Evolutionary conservation across 805 yeast species (phyloP), one percentile per base, ranked within the genome.

Genomic region (Wickerhamomyces sydowiorum): DNA sequence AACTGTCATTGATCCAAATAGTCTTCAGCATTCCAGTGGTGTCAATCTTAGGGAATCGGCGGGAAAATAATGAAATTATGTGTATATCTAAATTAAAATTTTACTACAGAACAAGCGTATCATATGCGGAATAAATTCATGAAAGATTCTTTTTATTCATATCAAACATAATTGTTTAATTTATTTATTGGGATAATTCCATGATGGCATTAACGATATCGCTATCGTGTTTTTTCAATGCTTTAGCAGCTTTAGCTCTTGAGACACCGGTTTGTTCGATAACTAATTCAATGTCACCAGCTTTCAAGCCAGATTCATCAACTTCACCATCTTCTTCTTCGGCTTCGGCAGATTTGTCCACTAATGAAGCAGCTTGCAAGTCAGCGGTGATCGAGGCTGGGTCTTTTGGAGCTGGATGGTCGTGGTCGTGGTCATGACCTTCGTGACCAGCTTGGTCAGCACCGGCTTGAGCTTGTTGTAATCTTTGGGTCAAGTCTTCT

Each of bases 181-280:
- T 7, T 30, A 36, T 36, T 40, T 51, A 55, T 38, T 43, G 40
- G 28, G 74, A 66, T 66, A 84, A 74, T 52, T 85, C 80, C 96
- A 91, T 87, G 67, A 91, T 88, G 56, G 98, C 91, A 66, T 90
- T 89, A 64, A 93, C 97, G 70, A 93, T 82, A 67, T 93, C 98
- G 67, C 90, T 89, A 58, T 86, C 78, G 75, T 90, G 88, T 54
- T 77, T 82, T 66, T 76, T 84, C 67, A 93, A 77, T 57, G 97
- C 96, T 68, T 84, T 85, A 58, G 80, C 86, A 52, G 98, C 98
- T 76, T 87, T 86, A 58, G 78, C 80, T 73, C 89, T 82, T 43
- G 96, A 77, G 49, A 81, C 93, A 60, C 80, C 83, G 60, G 97
- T 85, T 75, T 91, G 99, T 65, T 88, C 93, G 64, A 84, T 75